Evolutionary conservation across 2,329 filamentous ascomycete genomes (phyloP), one percentile per base, ranked within the genome.

Genomic region (Colletotrichum phormii): DNA sequence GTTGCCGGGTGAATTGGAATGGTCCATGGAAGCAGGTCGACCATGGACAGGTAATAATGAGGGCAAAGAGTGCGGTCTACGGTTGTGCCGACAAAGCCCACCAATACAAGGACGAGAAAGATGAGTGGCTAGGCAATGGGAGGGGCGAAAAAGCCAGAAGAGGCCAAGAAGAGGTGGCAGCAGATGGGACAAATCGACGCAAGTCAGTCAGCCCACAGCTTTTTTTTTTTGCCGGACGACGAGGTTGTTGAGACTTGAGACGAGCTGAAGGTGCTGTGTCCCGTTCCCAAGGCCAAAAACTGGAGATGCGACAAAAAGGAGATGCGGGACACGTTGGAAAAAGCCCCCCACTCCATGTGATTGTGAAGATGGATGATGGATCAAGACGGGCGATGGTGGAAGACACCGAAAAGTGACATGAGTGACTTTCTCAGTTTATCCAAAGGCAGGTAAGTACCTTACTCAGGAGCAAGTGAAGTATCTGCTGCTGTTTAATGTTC

Each of bases 301-400:
- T 61, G 71, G 71, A 62, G 71, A 73, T 60, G 46, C 35, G 35
- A 64, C n/a, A 57, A 63, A 26, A 64, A 60, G 13, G 8, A 54
- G 4, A 26, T 24, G 22, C 49, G 33, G 46, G 46, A 49, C 61
- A 33, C 24, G 49, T 24, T 29, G 54, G n/a, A 12, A 37, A 11
- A 61, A 51, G n/a, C 15, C 54, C 66, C 70, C 71, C 71, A 73
- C 71, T 73, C 46, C 71, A 73, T 71, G 55, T 73, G 71, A 73
- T 65, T 55, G 31, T 61, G 71, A 58, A 46, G 55, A 42, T 57
- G 12, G 12, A 24, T 15, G 57, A 60, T 12, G 29, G 63, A 49
- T 65, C 60, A 58, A 26, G 49, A 42, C 57, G n/a, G 33, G n/a
- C n/a, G 57, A 60, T 12, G 35, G 63, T 35, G 54, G n/a, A 55